Base-by-base conservation (phyloP, 2,329 filamentous ascomycete species). In the Triangularia verruculosa region DNA sequence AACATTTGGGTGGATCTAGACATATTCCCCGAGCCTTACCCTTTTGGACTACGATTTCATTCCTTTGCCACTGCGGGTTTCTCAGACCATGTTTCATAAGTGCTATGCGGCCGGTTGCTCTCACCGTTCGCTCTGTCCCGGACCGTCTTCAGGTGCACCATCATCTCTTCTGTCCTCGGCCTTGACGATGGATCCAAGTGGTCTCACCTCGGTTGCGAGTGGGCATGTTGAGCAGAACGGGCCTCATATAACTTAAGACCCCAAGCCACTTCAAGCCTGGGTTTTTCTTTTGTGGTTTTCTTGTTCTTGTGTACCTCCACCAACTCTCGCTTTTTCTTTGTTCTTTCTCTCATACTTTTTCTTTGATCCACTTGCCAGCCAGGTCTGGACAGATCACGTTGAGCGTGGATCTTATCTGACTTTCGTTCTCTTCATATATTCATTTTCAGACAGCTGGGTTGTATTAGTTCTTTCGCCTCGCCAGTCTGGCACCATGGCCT, bases 331-430 rank as follows among this genome's bases (percentile, higher is more conserved):
- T 61, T n/a, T 39, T 58, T 62, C 65, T 64, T 54, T 61, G 51
- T 67, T 61, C 30, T 61, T 66, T 62, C 55, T 62, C 47, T 56
- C 62, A 34, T 25, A 53, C 57, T 47, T 34, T 24, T 64, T 55
- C 63, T 65, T 66, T 66, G 63, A 64, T 64, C 69, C 70, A 59
- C 15, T 43, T 71, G 68, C 70, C 63, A 70, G 70, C 66, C 68
- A 70, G 72, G 68, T 47, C 39, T 47, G 39, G 71, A 54, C 63
- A 68, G 70, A 72, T 71, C 73, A 72, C 72, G 73, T 74, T 74
- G 73, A 74, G 65, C 73, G 73, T 74, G 69, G 57, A 69, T 73
- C 71, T 67, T 54, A 59, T 12, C 15, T 63, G 59, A 66, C 57
- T 61, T 57, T 64, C 60, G 53, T 60, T 61, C 55, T 62, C 60